Conservation (phyloP, 495 filamentous ascomycete genomes). For the Penicillium verhagenii region DNA sequence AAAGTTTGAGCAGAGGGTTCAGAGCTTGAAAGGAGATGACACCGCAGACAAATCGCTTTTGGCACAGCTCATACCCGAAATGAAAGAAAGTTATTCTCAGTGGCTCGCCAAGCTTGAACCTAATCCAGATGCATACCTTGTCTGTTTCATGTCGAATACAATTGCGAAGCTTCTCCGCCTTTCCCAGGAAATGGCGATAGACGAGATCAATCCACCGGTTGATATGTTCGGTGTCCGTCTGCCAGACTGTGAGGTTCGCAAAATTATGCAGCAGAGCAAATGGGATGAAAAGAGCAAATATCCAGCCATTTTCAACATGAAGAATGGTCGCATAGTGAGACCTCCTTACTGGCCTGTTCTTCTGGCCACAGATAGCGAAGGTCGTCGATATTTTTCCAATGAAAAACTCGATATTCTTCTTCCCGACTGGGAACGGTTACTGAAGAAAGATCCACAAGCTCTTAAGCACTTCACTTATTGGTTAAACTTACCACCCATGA, state of each 20-base stretch:
- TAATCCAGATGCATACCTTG: neutral
- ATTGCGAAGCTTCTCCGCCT: neutral
- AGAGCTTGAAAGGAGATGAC: too few species aligned
- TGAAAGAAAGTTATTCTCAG: neutral
- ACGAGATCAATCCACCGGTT: neutral
- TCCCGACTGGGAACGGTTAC: neutral
- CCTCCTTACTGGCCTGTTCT: constrained; percentile 7
- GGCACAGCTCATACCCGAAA: neutral
- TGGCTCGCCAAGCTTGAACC: neutral
- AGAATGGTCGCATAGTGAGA: neutral
- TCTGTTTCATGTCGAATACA: neutral
- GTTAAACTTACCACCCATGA: too few species aligned
- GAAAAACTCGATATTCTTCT: neutral
- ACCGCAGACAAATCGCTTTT: too few species aligned
- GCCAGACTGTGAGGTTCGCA: neutral
- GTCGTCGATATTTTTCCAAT: constrained; percentile 1
- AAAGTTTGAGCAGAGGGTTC: too few species aligned
- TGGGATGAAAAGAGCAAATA: neutral
- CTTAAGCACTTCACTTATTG: too few species aligned
- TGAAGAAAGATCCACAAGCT: neutral
- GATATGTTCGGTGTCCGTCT: neutral
- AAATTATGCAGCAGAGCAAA: neutral
- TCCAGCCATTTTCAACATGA: neutral
- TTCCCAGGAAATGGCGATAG: neutral
- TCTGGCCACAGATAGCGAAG: constrained; percentile 3